Evolutionary conservation across 2,329 filamentous ascomycete species (phyloP).

Genomic region (Thermochaetoides dissita): DNA sequence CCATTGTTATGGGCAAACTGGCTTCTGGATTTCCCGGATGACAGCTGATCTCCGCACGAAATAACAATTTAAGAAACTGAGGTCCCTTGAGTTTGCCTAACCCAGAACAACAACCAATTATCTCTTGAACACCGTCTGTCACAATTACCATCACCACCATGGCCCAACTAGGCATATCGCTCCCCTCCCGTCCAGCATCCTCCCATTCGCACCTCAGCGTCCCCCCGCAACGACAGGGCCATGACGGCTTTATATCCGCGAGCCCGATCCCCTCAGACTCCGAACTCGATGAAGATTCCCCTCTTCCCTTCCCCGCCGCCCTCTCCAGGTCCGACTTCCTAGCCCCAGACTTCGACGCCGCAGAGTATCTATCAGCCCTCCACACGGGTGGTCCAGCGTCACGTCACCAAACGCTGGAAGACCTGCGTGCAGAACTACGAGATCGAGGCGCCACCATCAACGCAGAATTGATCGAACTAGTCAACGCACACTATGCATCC

Average conservation of each 20-base stretch:
- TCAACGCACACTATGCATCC: constrained; percentile 88
- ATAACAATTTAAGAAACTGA: too few relatives aligned
- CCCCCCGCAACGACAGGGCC: background rate
- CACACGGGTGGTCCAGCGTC: constrained; percentile 32
- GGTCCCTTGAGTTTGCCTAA: too few relatives aligned
- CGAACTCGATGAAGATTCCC: constrained; percentile 43
- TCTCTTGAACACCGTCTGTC: background rate
- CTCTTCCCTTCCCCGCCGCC: constrained; percentile 76
- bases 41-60: too few relatives aligned
- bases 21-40: too few relatives aligned
- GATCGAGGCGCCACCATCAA: constrained; percentile 66
- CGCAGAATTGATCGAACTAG: constrained; percentile 79
- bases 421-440: constrained; percentile 74
- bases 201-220: constrained; percentile 29
- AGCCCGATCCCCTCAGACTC: constrained; percentile 21
- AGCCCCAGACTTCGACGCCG: constrained; percentile 59
- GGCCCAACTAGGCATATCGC: constrained; percentile 19
- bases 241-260: too few relatives aligned
- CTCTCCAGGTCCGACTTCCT: constrained; percentile 77
- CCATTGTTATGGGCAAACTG: too few relatives aligned
- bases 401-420: constrained; percentile 90
- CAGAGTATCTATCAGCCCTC: constrained; percentile 54
- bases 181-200: constrained; percentile 17
- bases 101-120: background rate
- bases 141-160: constrained; percentile 2